These are phyloP conservation scores for Ustilago lituana DNA, from an alignment of 1,284 basidiomycete species.

Conservation along the genomic window DNA sequence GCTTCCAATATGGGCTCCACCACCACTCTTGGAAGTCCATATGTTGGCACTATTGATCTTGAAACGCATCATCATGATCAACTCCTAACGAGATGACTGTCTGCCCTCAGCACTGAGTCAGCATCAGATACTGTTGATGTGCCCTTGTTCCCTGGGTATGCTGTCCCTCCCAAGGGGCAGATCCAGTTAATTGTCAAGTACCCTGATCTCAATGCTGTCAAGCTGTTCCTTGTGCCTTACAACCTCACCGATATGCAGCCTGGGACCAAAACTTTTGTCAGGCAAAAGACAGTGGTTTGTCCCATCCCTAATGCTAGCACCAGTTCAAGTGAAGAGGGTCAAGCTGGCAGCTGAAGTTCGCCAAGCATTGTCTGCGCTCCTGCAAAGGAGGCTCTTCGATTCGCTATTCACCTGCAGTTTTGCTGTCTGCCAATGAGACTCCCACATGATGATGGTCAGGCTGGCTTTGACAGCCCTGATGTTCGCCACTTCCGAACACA, in stretches of 20 bases:
- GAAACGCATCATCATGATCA: constrained; percentile 59
- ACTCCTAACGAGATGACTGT: constrained; percentile 13
- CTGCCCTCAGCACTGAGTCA: constrained; percentile 1
- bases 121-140: not conserved
- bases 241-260: constrained; percentile 68
- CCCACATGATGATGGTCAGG: constrained; percentile 13
- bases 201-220: constrained; percentile 68
- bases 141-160: constrained; percentile 69
- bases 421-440: constrained; percentile 29
- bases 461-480: constrained; percentile 23
- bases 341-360: not conserved
- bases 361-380: constrained; percentile 2
- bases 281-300: constrained; percentile 49
- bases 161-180: constrained; percentile 70
- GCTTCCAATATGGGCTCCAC: constrained; percentile 15
- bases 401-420: constrained; percentile 62
- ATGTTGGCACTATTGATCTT: constrained; percentile 68
- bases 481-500: constrained; percentile 8
- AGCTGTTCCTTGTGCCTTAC: constrained; percentile 71
- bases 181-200: constrained; percentile 71
- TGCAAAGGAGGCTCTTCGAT: constrained; percentile 50
- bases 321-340: not conserved
- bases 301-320: not conserved
- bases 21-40: constrained; percentile 59
- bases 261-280: constrained; percentile 58